phyloP scores from a whole-genome alignment of 768 basidiomycete genomes.

The Strobilomyces dryophilus region DNA sequence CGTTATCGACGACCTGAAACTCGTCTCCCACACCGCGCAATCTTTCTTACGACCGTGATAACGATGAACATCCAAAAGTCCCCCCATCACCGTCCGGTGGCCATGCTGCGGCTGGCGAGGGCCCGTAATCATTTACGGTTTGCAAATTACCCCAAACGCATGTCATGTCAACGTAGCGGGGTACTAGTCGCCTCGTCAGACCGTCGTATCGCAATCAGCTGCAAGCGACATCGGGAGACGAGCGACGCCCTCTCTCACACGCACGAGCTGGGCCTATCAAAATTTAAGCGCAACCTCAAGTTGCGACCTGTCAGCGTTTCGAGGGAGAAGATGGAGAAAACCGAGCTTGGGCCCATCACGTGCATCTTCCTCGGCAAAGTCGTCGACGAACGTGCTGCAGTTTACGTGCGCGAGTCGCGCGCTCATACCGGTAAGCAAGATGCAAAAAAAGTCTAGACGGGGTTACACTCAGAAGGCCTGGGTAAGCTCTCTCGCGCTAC shows the following conservation, averaged over 20 bases:
- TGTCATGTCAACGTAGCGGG: neutral
- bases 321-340: neutral
- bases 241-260: neutral
- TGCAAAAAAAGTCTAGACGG: neutral
- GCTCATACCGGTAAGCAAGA: neutral
- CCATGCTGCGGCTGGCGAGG: neutral
- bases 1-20: slow-evolving; percentile 16
- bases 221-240: slow-evolving; percentile 1
- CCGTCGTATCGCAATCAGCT: neutral
- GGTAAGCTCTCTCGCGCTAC: neutral
- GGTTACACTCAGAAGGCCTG: neutral
- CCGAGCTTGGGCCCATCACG: neutral
- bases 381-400: slow-evolving; percentile 3
- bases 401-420: neutral
- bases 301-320: slow-evolving; percentile 1
- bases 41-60: slow-evolving; percentile 4
- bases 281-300: neutral
- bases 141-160: slow-evolving; percentile 19
- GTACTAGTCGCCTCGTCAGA: neutral
- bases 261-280: neutral
- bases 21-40: neutral
- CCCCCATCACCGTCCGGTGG: slow-evolving; percentile 5
- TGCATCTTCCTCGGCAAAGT: neutral
- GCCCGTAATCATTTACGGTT: neutral
- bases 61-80: slow-evolving; percentile 1